phyloP scores from a whole-genome alignment of 2,329 filamentous ascomycete genomes.

The Ampelomyces quisqualis region DNA sequence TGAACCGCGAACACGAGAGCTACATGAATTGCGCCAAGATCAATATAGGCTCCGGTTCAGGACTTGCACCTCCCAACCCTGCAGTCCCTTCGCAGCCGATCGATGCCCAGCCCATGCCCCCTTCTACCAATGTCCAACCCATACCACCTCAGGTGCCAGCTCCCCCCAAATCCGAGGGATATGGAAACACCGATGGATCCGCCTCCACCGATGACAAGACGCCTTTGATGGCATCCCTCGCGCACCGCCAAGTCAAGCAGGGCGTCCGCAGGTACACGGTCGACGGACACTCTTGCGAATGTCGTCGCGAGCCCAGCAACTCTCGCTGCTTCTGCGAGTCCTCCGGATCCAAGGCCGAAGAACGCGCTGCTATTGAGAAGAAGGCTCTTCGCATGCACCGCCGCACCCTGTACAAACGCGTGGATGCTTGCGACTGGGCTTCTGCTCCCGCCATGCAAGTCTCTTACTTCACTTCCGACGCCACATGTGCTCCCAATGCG shows the following conservation, averaged over 20 bases:
- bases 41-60: conserved; percentile 39
- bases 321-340: conserved; percentile 28
- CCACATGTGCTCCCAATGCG: conserved; percentile 40
- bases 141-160: background rate
- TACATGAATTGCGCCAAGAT: conserved; percentile 51
- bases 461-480: conserved; percentile 44
- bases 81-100: conserved; percentile 7
- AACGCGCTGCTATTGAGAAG: conserved; percentile 32
- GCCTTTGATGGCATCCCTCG: conserved; percentile 3
- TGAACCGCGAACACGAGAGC: conserved; percentile 42
- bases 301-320: conserved; percentile 25
- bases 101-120: conserved; percentile 10
- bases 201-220: conserved; percentile 2
- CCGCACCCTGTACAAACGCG: conserved; percentile 33
- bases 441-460: conserved; percentile 47
- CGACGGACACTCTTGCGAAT: conserved; percentile 35
- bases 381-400: conserved; percentile 36
- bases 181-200: conserved; percentile 5
- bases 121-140: conserved; percentile 8
- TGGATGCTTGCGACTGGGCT: conserved; percentile 39
- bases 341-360: conserved; percentile 18
- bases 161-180: conserved; percentile 3
- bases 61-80: conserved; percentile 14
- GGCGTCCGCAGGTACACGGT: conserved; percentile 25
- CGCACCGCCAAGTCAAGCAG: conserved; percentile 15